Evolutionary conservation across 1,284 basidiomycete genomes (phyloP).

Genomic region (Exobasidium rhododendri): DNA sequence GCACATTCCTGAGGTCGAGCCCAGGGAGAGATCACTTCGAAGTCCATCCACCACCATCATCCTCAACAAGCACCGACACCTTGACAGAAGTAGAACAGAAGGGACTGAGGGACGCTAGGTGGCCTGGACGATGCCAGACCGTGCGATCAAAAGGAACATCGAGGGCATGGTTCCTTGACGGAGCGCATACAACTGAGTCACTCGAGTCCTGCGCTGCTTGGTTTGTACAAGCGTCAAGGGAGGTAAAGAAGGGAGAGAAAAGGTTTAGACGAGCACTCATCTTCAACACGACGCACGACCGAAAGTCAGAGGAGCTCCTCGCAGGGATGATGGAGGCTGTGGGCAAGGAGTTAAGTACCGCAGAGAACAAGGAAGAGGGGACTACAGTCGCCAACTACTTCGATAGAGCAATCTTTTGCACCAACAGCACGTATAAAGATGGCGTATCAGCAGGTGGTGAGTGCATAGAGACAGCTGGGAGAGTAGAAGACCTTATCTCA

Average conservation of each 20-base stretch:
- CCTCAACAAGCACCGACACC: background rate
- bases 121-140: constrained; percentile 96
- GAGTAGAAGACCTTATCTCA: constrained; percentile 17
- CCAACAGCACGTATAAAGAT: constrained; percentile 87
- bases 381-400: constrained; percentile 60
- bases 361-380: background rate
- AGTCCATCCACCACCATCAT: background rate
- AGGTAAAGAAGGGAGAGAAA: constrained; percentile 12
- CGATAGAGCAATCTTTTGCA: constrained; percentile 84
- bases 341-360: background rate
- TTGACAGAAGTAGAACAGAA: background rate
- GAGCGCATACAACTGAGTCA: constrained; percentile 91
- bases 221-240: constrained; percentile 58
- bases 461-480: background rate
- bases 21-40: constrained; percentile 31
- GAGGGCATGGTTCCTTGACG: constrained; percentile 85
- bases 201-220: constrained; percentile 80
- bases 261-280: constrained; percentile 66
- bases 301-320: constrained; percentile 74
- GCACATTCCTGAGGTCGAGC: constrained; percentile 65
- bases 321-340: background rate
- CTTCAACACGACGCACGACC: constrained; percentile 93
- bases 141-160: constrained; percentile 56
- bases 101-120: constrained; percentile 71
- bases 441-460: constrained; percentile 74